phyloP scores from a whole-genome alignment of 371 early-diverging fungal species.

The Rhizopus microsporus region DNA sequence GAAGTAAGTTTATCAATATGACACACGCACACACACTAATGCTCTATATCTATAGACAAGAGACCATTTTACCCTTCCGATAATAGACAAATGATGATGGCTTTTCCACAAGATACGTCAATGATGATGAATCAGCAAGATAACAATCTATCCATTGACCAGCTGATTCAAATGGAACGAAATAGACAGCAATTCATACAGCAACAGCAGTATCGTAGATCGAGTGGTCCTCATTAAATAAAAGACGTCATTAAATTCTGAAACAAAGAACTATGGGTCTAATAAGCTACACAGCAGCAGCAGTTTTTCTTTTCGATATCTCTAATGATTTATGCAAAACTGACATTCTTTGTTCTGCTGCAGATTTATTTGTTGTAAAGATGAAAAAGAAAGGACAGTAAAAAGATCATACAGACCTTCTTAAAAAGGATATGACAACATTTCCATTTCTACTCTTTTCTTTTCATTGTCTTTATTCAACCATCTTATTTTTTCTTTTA shows the following conservation, averaged over 20 bases:
- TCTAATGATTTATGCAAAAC: too few relatives aligned
- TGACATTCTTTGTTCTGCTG: too few relatives aligned
- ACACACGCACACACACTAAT: not conserved
- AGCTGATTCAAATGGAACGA: not conserved
- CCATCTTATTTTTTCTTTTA: not conserved
- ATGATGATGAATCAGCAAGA: not conserved
- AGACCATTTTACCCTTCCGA: not conserved
- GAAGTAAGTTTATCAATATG: not conserved
- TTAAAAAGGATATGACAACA: too few relatives aligned
- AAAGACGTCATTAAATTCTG: too few relatives aligned
- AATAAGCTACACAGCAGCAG: not conserved
- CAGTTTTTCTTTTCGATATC: not conserved
- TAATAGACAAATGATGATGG: not conserved
- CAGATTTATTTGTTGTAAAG: too few relatives aligned
- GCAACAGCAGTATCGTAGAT: constrained; percentile 24
- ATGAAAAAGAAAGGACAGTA: too few relatives aligned
- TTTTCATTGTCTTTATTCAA: too few relatives aligned
- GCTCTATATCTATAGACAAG: not conserved
- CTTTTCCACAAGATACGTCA: not conserved
- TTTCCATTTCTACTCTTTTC: too few relatives aligned
- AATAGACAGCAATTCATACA: not conserved
- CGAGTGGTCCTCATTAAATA: constrained; percentile 26
- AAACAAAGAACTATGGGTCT: not conserved
- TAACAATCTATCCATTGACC: not conserved
- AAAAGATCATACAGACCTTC: too few relatives aligned